Base-by-base conservation (phyloP, 371 early-diverging fungal genomes). In the Parasitella parasitica region DNA sequence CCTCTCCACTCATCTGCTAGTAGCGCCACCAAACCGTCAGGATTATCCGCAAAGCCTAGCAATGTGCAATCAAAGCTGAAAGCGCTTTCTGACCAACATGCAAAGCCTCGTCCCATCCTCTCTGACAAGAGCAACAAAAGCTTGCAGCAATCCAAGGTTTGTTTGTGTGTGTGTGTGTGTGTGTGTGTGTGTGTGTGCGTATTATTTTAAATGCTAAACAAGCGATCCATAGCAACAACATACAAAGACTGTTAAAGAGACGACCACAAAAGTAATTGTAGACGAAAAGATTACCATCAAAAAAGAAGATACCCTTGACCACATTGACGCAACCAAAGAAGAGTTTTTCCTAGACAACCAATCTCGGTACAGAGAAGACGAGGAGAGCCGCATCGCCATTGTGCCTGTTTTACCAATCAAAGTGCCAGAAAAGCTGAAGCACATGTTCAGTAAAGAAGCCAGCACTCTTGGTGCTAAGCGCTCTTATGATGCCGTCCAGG, bases 341-440 rank as follows among this genome's bases (percentile, higher is more conserved):
- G 68, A 64, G 2, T 71, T 73, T 43, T 72, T 72, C 51, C 37
- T 63, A 28, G 75, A 72, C 26, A 74, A 77, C 34, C 46, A 68
- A 36, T 38, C 43, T 18, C 62, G 67, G 35, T 72, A 70, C n/a
- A 26, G 52, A 57, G 53, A 50, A 22, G 38, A 66, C 54, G n/a
- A 32, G 32, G 60, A 60, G 41, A 51, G 48, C 1, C 6, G 15
- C n/a, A 41, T 55, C 13, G 32, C 20, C 16, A 54, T 66, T 54
- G 67, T 71, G 2, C 77, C 78, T 16, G 64, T 77, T 12, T 36
- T 77, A 22, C 78, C 78, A 0, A 77, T 77, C 30, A 26, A 54
- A 3, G 78, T 75, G 1, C 75, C 66, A 18, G 18, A 58, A 15
- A 26, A 27, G 7, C 18, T 69, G 28, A 54, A 48, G 24, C 69